Evolutionary conservation across 768 basidiomycete species (phyloP), one percentile per base, ranked within the genome.

Genomic region (Amanita subjunquillea): DNA sequence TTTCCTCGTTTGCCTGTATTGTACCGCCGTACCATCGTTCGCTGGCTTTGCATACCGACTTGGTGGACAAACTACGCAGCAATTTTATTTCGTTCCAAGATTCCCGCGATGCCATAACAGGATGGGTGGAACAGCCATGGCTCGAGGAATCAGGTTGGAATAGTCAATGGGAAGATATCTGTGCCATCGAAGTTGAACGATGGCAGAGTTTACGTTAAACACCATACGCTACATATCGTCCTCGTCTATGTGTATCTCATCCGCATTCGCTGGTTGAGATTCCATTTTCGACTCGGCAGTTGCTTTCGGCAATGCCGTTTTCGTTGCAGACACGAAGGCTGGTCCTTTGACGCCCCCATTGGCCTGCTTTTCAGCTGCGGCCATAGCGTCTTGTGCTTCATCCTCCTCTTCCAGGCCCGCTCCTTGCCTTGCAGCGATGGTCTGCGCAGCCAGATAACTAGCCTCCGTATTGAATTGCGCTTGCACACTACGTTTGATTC

Each of bases 401-500:
- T 23, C n/a, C 27, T 70, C 71, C 47, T 78, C 77, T 27, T 70
- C 72, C 13, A 71, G 71, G 54, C 71, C 71, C 23, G 76, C 72
- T 13, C 80, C 83, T 56, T 82, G 75, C 53, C 77, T 73, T 22
- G 85, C 81, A 2, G 84, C 83, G 51, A 86, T 72, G 8, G 93
- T 86, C 69, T 96, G 91, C 9, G 94, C 94, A 6, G 91, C 91
- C 51, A 96, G 73, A 67, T 92, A 95, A 41, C 86, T 87, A 43
- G 87, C 88, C 67, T 97, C 95, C 2, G 96, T 99, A 67, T 99
- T 98, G 76, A 96, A 99, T 63, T 93, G 90, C 25, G 95, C 93
- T 68, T 99, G 96, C 13, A 99, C 96, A 60, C 94, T 93, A 53
- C 96, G 83, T 70, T 95, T 96, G 74, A 98, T 96, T 36, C 94